Conservation (phyloP, 164 flowering plant species). For the Chimonanthus salicifolius region DNA sequence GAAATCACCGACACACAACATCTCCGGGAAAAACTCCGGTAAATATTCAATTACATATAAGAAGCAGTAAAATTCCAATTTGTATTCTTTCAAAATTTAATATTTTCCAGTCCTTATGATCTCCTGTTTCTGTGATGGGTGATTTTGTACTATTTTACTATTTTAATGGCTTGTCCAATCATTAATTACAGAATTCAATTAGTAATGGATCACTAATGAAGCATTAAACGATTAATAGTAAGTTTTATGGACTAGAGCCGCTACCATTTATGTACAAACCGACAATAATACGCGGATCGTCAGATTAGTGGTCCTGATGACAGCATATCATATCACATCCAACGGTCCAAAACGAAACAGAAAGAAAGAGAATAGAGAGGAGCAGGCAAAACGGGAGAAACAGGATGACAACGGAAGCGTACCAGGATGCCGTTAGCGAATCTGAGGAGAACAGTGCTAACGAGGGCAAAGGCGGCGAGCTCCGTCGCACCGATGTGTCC, state of each 20-base stretch:
- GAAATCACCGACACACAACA: no score
- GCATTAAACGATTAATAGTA: background rate
- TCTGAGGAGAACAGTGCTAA: slow-evolving; percentile 35
- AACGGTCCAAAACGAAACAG: background rate
- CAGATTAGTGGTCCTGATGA: background rate
- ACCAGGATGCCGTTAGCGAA: slow-evolving; percentile 50
- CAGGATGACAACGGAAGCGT: background rate
- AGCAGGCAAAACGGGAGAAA: background rate
- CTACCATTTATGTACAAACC: no score
- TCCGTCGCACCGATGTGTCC: slow-evolving; percentile 48
- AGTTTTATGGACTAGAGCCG: background rate
- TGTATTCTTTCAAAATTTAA: no score
- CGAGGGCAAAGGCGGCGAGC: slow-evolving; percentile 51
- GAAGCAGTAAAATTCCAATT: no score
- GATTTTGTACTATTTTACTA: no score
- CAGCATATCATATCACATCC: background rate
- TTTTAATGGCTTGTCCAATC: no score
- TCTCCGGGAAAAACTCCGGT: no score
- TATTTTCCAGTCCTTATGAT: no score
- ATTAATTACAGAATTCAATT: no score
- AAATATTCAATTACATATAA: no score
- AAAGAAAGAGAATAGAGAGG: background rate
- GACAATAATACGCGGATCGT: background rate
- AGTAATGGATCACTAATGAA: background rate
- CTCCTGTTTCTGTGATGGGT: no score